phyloP scores from a whole-genome alignment of 2,329 filamentous ascomycete genomes.

The Aspergillus niger region DNA sequence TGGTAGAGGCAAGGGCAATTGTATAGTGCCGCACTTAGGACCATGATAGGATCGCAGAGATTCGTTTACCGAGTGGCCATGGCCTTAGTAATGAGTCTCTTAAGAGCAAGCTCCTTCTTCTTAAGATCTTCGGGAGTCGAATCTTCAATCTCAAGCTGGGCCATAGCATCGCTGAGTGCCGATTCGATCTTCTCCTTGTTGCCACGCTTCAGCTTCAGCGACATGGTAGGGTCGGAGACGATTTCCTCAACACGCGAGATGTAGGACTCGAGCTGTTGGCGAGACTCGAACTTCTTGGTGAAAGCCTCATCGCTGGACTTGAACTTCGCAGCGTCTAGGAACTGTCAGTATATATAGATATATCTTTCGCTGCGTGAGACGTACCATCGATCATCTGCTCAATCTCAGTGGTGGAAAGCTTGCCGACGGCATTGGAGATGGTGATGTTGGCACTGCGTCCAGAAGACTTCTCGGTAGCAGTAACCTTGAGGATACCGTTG shows the following conservation, averaged over 20 bases:
- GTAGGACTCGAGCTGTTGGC: constrained; percentile 99
- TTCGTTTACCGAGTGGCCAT: constrained; percentile 81
- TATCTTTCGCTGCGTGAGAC: constrained; percentile 19
- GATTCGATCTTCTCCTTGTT: constrained; percentile 99
- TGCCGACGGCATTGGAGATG: constrained; percentile 98
- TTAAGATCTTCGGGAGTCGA: constrained; percentile 90
- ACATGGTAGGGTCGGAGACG: constrained; percentile 91
- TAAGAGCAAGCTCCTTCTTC: constrained; percentile 99
- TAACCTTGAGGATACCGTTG: constrained; percentile 99
- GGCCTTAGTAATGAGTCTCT: constrained; percentile 97
- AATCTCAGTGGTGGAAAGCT: constrained; percentile 91
- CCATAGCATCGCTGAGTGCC: constrained; percentile 96
- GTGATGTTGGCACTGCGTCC: constrained; percentile 99
- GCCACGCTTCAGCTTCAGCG: constrained; percentile 96
- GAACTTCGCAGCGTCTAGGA: constrained; percentile 88
- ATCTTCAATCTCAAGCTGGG: constrained; percentile 93
- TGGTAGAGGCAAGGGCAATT: constrained; percentile 11
- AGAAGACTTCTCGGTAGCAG: constrained; percentile 97
- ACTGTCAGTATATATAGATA: not conserved
- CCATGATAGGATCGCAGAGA: not conserved
- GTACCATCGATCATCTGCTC: constrained; percentile 93
- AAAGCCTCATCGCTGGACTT: constrained; percentile 97
- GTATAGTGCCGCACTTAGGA: not conserved
- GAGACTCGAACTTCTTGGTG: constrained; percentile 98
- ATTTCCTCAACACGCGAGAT: constrained; percentile 99